Base-by-base conservation (phyloP, 192 early-diverging fungal species). In the Backusella australiensis region DNA sequence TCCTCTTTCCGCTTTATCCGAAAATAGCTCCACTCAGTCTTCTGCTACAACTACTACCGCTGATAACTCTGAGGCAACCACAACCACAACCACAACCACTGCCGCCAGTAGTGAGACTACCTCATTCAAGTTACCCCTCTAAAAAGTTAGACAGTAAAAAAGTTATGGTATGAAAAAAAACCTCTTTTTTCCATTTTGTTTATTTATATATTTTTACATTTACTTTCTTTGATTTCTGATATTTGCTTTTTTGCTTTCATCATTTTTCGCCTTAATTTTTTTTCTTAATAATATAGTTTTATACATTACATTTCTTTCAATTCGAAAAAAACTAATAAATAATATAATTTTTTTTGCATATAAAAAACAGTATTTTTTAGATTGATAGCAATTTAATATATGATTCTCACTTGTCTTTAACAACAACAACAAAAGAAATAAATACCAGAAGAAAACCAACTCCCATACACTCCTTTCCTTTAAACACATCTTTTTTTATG, bases 281-380 rank as follows among this genome's bases (percentile, higher is more conserved):
- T 3, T 26, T 69, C 14, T 34, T 36, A 36, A 34, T 68, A 69
- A 39, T 69, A 36, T 36, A 39, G 39, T 69, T 41, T 69, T 69
- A 34, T 69, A 39, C 39, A 69, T 34, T 38, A 34, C 68, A 39
- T 69, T 23, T 36, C 68, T 69, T 69, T 36, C 35, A 38, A 36
- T 9, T 36, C 8, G 35, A 69, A 36, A 34, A 19, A 69, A 36
- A 41, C 68, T 23, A 23, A 69, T 69, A 69, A 39, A 69, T 69
- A 69, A 69, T 69, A 69, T n/a, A 69, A 35, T 69, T 59, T 59
- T 59, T 59, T 63, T 63, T 63, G 56, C 56, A 63, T 63, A 26
- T 29, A 63, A 29, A 63, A 49, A 49, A 49, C 8, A 11, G 6
- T 8, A 14, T 29, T 29, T 26, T 63, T 29, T 63, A 63, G 56